These are phyloP conservation scores for Diplocarpon rosae DNA, from an alignment of 2,329 filamentous ascomycete species.

Conservation along the genomic window DNA sequence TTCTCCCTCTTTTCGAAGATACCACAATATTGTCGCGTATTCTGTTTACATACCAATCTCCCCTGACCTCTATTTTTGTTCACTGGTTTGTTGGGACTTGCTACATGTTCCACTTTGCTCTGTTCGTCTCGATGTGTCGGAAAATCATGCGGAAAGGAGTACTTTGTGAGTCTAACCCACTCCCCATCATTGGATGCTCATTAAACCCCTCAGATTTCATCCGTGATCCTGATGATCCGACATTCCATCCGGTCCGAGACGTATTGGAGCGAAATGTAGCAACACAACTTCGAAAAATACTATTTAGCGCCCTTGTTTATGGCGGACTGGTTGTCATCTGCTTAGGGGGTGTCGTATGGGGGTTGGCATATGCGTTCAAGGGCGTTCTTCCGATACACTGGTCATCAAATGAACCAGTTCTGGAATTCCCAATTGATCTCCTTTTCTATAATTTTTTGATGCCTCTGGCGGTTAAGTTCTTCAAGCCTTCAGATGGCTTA, in stretches of 20 bases:
- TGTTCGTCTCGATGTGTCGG: constrained; percentile 97
- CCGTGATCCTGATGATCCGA: constrained; percentile 92
- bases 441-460: constrained; percentile 96
- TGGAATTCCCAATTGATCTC: constrained; percentile 90
- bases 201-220: constrained; percentile 65
- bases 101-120: constrained; percentile 99
- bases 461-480: constrained; percentile 71
- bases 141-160: constrained; percentile 95
- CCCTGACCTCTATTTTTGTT: constrained; percentile 85
- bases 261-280: constrained; percentile 87
- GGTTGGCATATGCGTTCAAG: constrained; percentile 56
- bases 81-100: constrained; percentile 99
- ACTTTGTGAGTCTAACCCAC: constrained; percentile 52
- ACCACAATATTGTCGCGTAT: constrained; percentile 69
- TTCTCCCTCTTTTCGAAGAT: constrained; percentile 79
- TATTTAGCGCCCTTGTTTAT: constrained; percentile 92
- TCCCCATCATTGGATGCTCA: background rate
- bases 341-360: constrained; percentile 91
- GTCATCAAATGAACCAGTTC: constrained; percentile 80
- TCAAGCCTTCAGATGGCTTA: constrained; percentile 75
- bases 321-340: constrained; percentile 87
- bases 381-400: constrained; percentile 83
- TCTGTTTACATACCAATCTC: constrained; percentile 65
- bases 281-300: constrained; percentile 89
- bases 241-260: constrained; percentile 94